Evolutionary conservation across 768 basidiomycete genomes (phyloP).

Genomic region (Pulveroboletus sp.): DNA sequence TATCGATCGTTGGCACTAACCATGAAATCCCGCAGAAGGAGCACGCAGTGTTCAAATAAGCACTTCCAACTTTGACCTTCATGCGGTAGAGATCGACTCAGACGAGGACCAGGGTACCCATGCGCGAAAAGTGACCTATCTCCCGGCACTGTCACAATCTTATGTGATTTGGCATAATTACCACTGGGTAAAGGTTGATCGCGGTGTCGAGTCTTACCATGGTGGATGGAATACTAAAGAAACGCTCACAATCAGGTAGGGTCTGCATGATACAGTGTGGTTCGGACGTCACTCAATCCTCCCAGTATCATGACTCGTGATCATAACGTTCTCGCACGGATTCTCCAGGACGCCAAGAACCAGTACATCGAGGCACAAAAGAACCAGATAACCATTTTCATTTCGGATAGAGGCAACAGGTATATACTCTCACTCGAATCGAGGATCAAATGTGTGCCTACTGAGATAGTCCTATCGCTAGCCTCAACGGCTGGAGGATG

Average conservation of each 20-base stretch:
- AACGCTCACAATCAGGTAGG: conserved; percentile 22
- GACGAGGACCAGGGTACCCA: conserved; percentile 19
- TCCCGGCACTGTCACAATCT: conserved; percentile 31
- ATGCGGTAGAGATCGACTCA: conserved; percentile 20
- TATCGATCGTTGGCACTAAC: background rate
- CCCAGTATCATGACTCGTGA: conserved; percentile 47
- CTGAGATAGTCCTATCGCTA: conserved; percentile 4
- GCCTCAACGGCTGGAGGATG: conserved; percentile 45
- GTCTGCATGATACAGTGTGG: background rate
- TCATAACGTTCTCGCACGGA: conserved; percentile 42
- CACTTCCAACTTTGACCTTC: conserved; percentile 36
- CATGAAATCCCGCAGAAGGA: conserved; percentile 16
- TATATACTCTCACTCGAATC: conserved; percentile 21
- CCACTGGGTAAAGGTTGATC: conserved; percentile 28
- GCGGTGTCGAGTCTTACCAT: conserved; percentile 15
- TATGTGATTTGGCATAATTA: conserved; percentile 34
- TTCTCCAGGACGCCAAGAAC: conserved; percentile 52
- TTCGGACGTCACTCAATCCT: background rate
- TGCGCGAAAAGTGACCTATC: conserved; percentile 31
- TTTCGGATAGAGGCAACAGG: conserved; percentile 40
- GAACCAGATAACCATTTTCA: conserved; percentile 48
- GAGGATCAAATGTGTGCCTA: background rate
- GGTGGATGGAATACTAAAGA: conserved; percentile 21
- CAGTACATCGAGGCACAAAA: conserved; percentile 49
- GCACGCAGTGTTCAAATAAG: conserved; percentile 51